Evolutionary conservation across 2,329 filamentous ascomycete species (phyloP).

Genomic region (Exophiala viscosa): DNA sequence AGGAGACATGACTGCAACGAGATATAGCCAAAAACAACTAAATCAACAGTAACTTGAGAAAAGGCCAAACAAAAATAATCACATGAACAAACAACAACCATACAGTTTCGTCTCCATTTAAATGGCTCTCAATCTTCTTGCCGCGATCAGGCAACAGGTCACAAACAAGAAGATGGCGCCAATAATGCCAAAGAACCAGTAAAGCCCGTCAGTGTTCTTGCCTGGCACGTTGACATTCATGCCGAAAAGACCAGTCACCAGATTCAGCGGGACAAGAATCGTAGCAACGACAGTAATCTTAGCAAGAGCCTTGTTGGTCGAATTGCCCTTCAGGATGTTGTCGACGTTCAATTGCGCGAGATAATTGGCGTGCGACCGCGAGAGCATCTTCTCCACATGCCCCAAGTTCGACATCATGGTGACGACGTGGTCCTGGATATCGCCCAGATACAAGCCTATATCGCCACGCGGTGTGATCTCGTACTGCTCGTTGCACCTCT

Average conservation of each 20-base stretch:
- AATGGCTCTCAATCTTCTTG: slow-evolving; percentile 33
- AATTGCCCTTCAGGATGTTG: slow-evolving; percentile 81
- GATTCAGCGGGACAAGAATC: slow-evolving; percentile 91
- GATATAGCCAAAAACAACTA: too few relatives aligned
- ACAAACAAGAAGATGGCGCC: slow-evolving; percentile 45
- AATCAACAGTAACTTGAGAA: too few relatives aligned
- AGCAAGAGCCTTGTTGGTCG: slow-evolving; percentile 82
- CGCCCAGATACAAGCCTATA: slow-evolving; percentile 91
- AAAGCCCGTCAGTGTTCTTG: slow-evolving; percentile 32
- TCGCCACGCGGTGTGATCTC: slow-evolving; percentile 92
- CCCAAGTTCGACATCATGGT: slow-evolving; percentile 97
- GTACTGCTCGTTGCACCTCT: slow-evolving; percentile 97
- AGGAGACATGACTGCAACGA: too few relatives aligned
- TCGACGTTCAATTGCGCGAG: slow-evolving; percentile 91
- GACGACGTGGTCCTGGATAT: slow-evolving; percentile 98
- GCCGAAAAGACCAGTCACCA: slow-evolving; percentile 65
- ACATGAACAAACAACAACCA: neutral
- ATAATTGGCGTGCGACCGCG: slow-evolving; percentile 91
- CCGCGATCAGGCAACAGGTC: slow-evolving; percentile 36
- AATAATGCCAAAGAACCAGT: slow-evolving; percentile 50
- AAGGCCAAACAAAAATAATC: neutral
- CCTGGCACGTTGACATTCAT: slow-evolving; percentile 52
- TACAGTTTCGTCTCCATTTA: neutral
- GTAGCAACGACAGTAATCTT: slow-evolving; percentile 94
- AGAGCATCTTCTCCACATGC: slow-evolving; percentile 97